Evolutionary conservation across 2,329 filamentous ascomycete species (phyloP).

Genomic region (Drechmeria coniospora): DNA sequence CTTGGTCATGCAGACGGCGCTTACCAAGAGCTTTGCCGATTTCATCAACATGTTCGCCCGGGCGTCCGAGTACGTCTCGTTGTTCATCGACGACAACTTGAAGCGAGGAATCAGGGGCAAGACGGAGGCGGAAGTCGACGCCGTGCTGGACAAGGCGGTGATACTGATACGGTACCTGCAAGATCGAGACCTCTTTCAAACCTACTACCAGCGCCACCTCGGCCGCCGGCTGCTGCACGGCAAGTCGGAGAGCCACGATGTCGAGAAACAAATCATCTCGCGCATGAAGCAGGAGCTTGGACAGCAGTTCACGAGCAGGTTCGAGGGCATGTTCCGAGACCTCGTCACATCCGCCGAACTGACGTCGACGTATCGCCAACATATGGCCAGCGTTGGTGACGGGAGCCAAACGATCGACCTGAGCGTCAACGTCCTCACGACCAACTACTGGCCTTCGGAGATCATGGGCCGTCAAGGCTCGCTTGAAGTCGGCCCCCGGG

Average conservation of each 20-base stretch:
- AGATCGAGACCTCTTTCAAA: slow-evolving; percentile 89
- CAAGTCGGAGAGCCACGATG: slow-evolving; percentile 80
- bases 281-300: slow-evolving; percentile 96
- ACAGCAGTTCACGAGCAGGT: slow-evolving; percentile 80
- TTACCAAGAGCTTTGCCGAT: slow-evolving; percentile 76
- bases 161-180: slow-evolving; percentile 73
- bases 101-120: slow-evolving; percentile 90
- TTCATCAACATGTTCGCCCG: slow-evolving; percentile 86
- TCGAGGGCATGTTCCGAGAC: slow-evolving; percentile 97
- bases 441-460: slow-evolving; percentile 89
- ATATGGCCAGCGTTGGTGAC: slow-evolving; percentile 40
- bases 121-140: slow-evolving; percentile 74
- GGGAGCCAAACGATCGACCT: slow-evolving; percentile 50
- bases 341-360: slow-evolving; percentile 79
- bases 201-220: slow-evolving; percentile 96
- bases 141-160: slow-evolving; percentile 77
- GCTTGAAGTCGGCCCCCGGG: slow-evolving; percentile 26
- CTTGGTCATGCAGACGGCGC: slow-evolving; percentile 60
- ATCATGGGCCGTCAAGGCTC: slow-evolving; percentile 53
- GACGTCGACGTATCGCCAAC: slow-evolving; percentile 57
- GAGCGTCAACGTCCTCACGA: slow-evolving; percentile 72
- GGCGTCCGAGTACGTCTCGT: slow-evolving; percentile 80
- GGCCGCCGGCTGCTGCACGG: slow-evolving; percentile 75
- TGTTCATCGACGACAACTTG: slow-evolving; percentile 94
- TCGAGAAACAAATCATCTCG: slow-evolving; percentile 88